phyloP scores from a whole-genome alignment of 768 basidiomycete genomes.

The Amanita fuliginea region DNA sequence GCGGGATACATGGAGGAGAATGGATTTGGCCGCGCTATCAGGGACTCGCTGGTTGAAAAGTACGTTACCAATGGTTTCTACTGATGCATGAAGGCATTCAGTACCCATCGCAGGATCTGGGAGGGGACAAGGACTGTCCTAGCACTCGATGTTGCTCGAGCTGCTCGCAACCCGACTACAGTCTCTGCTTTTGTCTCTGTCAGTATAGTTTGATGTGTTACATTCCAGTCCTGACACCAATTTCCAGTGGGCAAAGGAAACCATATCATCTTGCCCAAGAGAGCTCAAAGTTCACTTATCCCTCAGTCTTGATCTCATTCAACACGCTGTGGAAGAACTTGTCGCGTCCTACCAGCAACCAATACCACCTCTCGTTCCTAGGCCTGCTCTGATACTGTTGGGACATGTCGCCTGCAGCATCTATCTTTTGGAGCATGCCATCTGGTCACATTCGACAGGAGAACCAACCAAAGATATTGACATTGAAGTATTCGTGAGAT shows the following conservation, averaged over 20 bases:
- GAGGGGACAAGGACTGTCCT: conserved; percentile 67
- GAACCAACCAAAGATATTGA: conserved; percentile 28
- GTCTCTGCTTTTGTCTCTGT: conserved; percentile 41
- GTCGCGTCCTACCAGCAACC: conserved; percentile 26
- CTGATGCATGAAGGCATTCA: background rate
- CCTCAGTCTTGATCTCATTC: conserved; percentile 22
- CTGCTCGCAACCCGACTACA: conserved; percentile 31
- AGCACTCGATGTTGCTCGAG: conserved; percentile 53
- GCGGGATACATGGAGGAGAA: conserved; percentile 83
- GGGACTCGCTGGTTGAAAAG: conserved; percentile 67
- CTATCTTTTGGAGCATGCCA: conserved; percentile 58
- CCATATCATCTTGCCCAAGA: conserved; percentile 31
- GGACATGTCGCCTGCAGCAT: conserved; percentile 42
- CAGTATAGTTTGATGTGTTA: conserved; percentile 11
- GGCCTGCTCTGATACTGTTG: conserved; percentile 47
- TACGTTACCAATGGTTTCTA: conserved; percentile 11
- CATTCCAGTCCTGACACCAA: conserved; percentile 1
- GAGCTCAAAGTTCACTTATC: conserved; percentile 17
- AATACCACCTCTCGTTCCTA: conserved; percentile 36
- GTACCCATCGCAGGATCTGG: conserved; percentile 46
- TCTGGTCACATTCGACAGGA: conserved; percentile 36
- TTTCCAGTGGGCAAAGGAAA: conserved; percentile 40
- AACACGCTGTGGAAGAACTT: conserved; percentile 29
- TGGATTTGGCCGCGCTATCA: conserved; percentile 54
- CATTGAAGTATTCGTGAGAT: conserved; percentile 40